Percentiles rank a stretch among this genome's conserved stretches.
Conservation (phyloP, 257 asterid genomes). For the Henckelia pumila region DNA sequence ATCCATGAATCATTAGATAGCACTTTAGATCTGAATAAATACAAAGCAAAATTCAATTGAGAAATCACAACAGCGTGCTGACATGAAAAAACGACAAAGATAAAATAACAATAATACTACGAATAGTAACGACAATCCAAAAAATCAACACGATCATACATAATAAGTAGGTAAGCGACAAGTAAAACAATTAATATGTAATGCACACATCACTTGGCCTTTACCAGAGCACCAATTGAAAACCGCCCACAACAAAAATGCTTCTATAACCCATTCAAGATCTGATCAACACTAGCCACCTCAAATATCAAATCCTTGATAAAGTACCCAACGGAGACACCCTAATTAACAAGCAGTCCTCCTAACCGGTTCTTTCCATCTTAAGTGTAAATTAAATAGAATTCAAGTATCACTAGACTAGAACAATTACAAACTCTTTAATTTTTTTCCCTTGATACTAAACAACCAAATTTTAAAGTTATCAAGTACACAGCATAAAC, state of each 20-base stretch:
- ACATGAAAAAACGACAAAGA: neutral
- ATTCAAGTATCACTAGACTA: neutral
- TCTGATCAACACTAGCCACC: neutral
- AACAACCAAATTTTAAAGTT: neutral
- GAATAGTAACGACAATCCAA: neutral
- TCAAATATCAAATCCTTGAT: constrained; percentile 4
- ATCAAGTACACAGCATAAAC: neutral
- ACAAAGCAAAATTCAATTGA: neutral
- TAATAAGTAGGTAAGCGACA: constrained; percentile 7
- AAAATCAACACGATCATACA: neutral
- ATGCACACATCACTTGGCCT: constrained; percentile 1
- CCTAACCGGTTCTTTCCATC: neutral
- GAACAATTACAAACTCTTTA: constrained; percentile 3
- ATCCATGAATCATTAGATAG: constrained; percentile 21
- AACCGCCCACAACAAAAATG: neutral
- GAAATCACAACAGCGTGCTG: neutral
- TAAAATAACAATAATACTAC: neutral
- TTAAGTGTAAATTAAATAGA: neutral
- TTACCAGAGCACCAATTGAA: neutral
- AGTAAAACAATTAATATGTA: neutral
- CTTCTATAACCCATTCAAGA: constrained; percentile 5
- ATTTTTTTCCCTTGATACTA: constrained; percentile 1
- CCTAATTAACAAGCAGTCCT: neutral
- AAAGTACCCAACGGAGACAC: neutral
- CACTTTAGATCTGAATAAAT: neutral